These are phyloP conservation scores for Rhododendron williamsianum DNA, from an alignment of 148 eudicot genomes.

Conservation along the genomic window DNA sequence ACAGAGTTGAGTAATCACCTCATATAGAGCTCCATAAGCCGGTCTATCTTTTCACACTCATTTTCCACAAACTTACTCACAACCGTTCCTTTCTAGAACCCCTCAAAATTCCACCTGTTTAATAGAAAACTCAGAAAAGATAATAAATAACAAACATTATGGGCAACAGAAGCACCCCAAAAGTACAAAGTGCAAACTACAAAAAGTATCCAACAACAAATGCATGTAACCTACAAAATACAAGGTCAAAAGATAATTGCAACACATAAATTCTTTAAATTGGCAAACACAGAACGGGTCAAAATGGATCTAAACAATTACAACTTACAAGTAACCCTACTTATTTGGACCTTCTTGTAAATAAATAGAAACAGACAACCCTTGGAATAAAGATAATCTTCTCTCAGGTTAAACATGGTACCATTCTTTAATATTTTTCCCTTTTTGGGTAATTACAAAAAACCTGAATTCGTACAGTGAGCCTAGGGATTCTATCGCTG, in stretches of 20 bases:
- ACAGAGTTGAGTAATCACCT: slow-evolving; percentile 41
- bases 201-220: background rate
- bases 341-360: background rate
- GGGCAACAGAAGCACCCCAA: background rate
- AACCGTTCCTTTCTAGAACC: slow-evolving; percentile 96
- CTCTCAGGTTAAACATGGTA: background rate
- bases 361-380: background rate
- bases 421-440: background rate
- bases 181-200: background rate
- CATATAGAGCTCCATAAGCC: slow-evolving; percentile 92
- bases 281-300: background rate
- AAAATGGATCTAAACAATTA: no score
- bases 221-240: background rate
- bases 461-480: background rate
- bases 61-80: slow-evolving; percentile 90
- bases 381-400: background rate
- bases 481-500: background rate
- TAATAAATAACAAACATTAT: background rate
- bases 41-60: slow-evolving; percentile 95
- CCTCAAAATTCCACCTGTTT: slow-evolving; percentile 83
- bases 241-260: background rate
- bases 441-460: background rate
- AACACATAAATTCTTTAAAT: background rate
- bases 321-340: background rate
- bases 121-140: background rate